phyloP scores from a whole-genome alignment of 1,139 yeast genomes.

The Taphrina wiesneri region DNA sequence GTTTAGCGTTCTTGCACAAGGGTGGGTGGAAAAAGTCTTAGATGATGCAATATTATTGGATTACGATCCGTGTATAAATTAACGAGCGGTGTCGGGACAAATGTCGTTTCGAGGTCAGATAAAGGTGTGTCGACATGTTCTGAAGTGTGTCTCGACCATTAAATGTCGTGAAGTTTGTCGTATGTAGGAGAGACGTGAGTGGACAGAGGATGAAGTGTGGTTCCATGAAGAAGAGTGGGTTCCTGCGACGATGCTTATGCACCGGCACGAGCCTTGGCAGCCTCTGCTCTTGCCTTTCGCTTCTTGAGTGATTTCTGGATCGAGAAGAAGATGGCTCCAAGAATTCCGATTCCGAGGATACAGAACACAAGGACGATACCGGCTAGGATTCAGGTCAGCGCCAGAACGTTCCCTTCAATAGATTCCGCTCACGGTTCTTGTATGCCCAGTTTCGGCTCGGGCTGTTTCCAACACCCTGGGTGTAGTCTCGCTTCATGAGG shows the following conservation, averaged over 20 bases:
- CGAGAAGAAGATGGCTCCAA: constrained; percentile 21
- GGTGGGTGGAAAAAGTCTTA: not conserved
- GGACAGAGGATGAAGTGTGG: not conserved
- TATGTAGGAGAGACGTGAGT: not conserved
- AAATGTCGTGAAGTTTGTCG: not conserved
- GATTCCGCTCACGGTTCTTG: constrained; percentile 3
- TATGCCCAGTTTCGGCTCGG: constrained; percentile 12
- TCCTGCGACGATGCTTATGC: constrained; percentile 8
- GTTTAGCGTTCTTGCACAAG: too few relatives aligned
- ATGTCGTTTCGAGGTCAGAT: not conserved
- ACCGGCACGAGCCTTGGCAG: constrained; percentile 30
- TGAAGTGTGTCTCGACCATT: not conserved
- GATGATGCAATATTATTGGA: constrained; percentile 6
- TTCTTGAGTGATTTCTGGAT: constrained; percentile 4
- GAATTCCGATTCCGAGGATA: constrained; percentile 12
- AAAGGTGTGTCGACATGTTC: not conserved
- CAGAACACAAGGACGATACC: constrained; percentile 33
- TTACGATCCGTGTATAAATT: constrained; percentile 4
- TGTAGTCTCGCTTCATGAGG: constrained; percentile 6
- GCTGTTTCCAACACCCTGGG: constrained; percentile 13
- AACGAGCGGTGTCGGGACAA: not conserved
- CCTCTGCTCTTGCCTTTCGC: constrained; percentile 26
- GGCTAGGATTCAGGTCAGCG: not conserved
- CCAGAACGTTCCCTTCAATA: not conserved
- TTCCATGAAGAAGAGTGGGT: not conserved